Base-by-base conservation (phyloP, 2,329 filamentous ascomycete species). In the Bipolaris bicolor region DNA sequence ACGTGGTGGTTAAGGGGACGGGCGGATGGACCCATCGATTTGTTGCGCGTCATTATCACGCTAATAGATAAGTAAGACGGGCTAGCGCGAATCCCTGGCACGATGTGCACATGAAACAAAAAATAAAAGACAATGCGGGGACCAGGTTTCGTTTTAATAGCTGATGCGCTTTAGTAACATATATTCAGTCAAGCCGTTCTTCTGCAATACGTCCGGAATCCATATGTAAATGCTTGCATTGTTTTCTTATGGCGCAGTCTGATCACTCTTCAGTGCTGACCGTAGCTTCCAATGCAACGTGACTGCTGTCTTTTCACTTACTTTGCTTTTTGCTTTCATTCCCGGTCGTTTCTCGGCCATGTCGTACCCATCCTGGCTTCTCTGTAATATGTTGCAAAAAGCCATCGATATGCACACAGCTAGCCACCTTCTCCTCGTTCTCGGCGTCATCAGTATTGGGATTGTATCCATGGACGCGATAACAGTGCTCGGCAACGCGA, bases 401-500 rank as follows among this genome's bases (percentile, higher is more conserved):
- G 0, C 88, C 86, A 71, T 91, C 88, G 1, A 86, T 82, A 65
- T 90, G 88, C 18, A 90, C 85, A 0, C 81, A 88, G 0, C 87
- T 88, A 7, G 81, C 64, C 66, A 86, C 82, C 45, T 69, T 57
- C 20, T 70, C 58, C 60, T 74, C 55, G 82, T 83, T 65, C 79
- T 83, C 81, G 78, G 62, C 76, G 18, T 77, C 72, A 34, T 78
- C 79, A 26, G 16, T 75, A 60, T 48, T 71, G 63, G 56, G 80
- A 66, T 76, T 73, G 57, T 76, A 76, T 52, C 71, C 74, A 65
- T 86, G 84, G 11, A 78, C 68, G 5, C 75, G 66, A 56, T 70
- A 76, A 46, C 84, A 59, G 62, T 87, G 84, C 51, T 81, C 72
- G 57, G 69, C 74, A 66, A 65, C 67, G 44, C 75, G 63, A 64